phyloP scores from a whole-genome alignment of 345 rosid genomes.

The Populus pruinosa region DNA sequence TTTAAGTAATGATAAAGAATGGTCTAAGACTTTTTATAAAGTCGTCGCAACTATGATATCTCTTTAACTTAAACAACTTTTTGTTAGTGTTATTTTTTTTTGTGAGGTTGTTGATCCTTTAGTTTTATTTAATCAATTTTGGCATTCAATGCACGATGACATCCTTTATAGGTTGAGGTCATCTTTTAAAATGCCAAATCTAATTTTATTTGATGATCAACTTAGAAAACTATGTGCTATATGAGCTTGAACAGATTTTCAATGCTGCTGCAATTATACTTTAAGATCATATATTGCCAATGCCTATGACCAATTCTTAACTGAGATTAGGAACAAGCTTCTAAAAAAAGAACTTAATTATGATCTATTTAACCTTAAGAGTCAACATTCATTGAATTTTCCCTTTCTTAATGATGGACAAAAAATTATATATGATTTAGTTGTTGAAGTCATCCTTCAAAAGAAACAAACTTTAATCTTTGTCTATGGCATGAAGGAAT shows the following conservation, averaged over 20 bases:
- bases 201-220: not conserved
- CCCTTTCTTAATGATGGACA: not conserved
- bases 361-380: not conserved
- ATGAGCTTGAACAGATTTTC: not conserved
- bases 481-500: not conserved
- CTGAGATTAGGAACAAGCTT: not conserved
- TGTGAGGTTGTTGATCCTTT: not conserved
- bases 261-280: not conserved
- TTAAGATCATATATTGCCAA: not conserved
- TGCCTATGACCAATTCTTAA: not conserved
- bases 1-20: not conserved
- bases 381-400: not conserved
- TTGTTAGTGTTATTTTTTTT: not conserved
- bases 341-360: not conserved
- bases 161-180: not conserved
- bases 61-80: not conserved
- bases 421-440: not conserved
- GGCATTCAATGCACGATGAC: not conserved
- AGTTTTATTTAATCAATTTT: not conserved
- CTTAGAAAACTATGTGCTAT: not conserved
- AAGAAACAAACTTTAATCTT: not conserved
- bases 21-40: not conserved
- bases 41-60: not conserved
- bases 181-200: not conserved
- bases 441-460: not conserved